These are phyloP conservation scores for Coemansia sp. DNA, from an alignment of 192 early-diverging fungal genomes.

Conservation along the genomic window DNA sequence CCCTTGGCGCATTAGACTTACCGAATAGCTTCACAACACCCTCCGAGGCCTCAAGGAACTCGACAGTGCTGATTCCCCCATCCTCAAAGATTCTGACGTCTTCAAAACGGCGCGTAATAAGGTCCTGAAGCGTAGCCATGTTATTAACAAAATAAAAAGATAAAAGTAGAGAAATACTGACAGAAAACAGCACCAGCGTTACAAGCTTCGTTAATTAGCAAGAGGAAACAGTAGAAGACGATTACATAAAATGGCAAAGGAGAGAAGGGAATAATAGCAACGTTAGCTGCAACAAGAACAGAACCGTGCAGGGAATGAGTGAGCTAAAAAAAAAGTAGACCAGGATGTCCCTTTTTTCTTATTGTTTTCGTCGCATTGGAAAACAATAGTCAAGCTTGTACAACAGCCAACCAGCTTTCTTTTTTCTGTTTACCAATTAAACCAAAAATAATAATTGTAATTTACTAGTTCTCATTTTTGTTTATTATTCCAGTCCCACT, in stretches of 20 bases:
- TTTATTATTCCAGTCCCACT: not conserved
- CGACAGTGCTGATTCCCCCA: conserved; percentile 66
- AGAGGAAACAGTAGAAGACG: no score
- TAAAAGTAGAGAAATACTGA: no score
- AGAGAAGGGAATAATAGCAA: no score
- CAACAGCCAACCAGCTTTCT: not conserved
- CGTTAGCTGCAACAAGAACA: no score
- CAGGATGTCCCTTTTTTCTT: no score
- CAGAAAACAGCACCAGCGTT: no score
- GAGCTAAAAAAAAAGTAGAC: no score
- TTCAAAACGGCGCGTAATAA: conserved; percentile 63
- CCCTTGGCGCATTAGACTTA: conserved; percentile 1
- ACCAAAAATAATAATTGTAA: not conserved
- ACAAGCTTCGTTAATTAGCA: no score
- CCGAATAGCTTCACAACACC: conserved; percentile 70
- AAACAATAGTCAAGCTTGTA: not conserved
- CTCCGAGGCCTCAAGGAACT: conserved; percentile 78
- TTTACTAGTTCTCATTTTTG: conserved; percentile 1
- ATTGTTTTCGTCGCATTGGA: not conserved
- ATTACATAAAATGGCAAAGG: no score
- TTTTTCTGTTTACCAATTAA: not conserved
- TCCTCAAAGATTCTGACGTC: conserved; percentile 65
- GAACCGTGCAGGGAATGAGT: no score
- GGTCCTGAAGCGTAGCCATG: conserved; percentile 56
- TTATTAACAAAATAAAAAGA: not conserved